Percentiles rank a stretch among this genome's conserved stretches.
These are phyloP conservation scores for Sordariomycetes sp. DNA, from an alignment of 2,329 filamentous ascomycete genomes.

Conservation along the genomic window DNA sequence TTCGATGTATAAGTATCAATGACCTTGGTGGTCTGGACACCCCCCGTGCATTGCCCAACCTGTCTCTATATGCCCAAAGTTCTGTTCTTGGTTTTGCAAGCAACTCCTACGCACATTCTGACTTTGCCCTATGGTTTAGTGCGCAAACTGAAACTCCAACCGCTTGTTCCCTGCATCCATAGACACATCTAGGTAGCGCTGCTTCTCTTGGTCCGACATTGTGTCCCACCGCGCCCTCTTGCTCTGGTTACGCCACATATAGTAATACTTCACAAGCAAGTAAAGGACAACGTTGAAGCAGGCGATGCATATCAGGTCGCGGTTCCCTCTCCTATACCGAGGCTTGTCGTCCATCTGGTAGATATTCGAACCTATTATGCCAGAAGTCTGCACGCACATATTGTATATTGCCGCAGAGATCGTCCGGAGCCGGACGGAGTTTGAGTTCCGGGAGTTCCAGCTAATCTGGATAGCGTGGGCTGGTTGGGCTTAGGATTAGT, in stretches of 20 bases:
- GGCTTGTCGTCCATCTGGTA: constrained; percentile 35
- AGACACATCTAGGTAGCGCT: constrained; percentile 22
- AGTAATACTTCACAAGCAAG: constrained; percentile 39
- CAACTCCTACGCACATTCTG: too few species aligned
- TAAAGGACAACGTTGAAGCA: constrained; percentile 38
- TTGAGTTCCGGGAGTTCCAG: constrained; percentile 45
- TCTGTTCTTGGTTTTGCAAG: too few species aligned
- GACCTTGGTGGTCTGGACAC: too few species aligned
- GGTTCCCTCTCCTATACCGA: constrained; percentile 32
- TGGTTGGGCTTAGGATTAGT: not conserved
- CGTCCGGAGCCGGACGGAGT: constrained; percentile 48
- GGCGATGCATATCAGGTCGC: constrained; percentile 31
- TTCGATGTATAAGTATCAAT: too few species aligned
- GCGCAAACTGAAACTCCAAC: constrained; percentile 29
- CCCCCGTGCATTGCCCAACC: too few species aligned
- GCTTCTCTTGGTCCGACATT: constrained; percentile 29
- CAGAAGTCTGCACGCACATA: constrained; percentile 25
- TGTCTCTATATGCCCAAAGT: too few species aligned
- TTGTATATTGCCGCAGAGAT: constrained; percentile 45
- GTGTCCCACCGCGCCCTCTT: constrained; percentile 32
- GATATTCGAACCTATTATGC: constrained; percentile 33
- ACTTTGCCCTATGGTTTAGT: too few species aligned
- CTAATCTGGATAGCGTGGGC: constrained; percentile 35
- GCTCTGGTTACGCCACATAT: constrained; percentile 33
- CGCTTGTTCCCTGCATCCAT: constrained; percentile 32